Evolutionary conservation across 768 basidiomycete genomes (phyloP).

Genomic region (Amanita muscaria): DNA sequence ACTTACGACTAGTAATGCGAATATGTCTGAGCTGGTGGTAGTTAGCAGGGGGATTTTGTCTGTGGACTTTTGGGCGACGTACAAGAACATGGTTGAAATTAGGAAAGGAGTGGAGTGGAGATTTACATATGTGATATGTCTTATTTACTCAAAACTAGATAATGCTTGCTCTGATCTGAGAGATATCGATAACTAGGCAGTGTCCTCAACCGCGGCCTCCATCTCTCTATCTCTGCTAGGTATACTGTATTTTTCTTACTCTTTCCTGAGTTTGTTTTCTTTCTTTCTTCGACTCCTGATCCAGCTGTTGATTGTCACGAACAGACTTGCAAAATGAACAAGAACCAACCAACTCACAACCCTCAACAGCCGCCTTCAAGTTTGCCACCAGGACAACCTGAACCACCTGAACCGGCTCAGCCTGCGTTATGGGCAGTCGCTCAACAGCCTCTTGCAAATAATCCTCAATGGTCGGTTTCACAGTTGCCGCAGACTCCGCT

Average conservation of each 20-base stretch:
- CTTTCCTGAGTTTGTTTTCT: conserved; percentile 10
- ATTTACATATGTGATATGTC: too few species aligned
- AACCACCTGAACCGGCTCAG: conserved; percentile 54
- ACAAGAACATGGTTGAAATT: too few species aligned
- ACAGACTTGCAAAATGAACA: conserved; percentile 53
- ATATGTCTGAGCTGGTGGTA: too few species aligned
- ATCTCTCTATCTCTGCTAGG: conserved; percentile 3
- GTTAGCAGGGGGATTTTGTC: too few species aligned
- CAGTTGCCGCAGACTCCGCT: conserved; percentile 54
- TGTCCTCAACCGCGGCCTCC: neutral
- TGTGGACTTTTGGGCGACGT: too few species aligned
- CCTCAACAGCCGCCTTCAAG: conserved; percentile 72
- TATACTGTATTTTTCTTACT: conserved; percentile 3
- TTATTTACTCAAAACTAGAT: too few species aligned
- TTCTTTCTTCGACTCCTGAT: neutral
- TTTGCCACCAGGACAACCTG: conserved; percentile 71
- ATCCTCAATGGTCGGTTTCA: conserved; percentile 57
- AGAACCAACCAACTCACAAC: conserved; percentile 63
- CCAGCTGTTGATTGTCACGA: neutral
- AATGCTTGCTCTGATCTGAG: too few species aligned
- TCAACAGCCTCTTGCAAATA: conserved; percentile 41
- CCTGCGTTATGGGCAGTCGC: conserved; percentile 67
- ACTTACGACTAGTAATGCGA: too few species aligned
- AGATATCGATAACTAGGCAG: too few species aligned
- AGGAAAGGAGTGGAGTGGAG: too few species aligned